Evolutionary conservation across 495 filamentous ascomycete species (phyloP).

Genomic region (Jackrogersella multiformis): DNA sequence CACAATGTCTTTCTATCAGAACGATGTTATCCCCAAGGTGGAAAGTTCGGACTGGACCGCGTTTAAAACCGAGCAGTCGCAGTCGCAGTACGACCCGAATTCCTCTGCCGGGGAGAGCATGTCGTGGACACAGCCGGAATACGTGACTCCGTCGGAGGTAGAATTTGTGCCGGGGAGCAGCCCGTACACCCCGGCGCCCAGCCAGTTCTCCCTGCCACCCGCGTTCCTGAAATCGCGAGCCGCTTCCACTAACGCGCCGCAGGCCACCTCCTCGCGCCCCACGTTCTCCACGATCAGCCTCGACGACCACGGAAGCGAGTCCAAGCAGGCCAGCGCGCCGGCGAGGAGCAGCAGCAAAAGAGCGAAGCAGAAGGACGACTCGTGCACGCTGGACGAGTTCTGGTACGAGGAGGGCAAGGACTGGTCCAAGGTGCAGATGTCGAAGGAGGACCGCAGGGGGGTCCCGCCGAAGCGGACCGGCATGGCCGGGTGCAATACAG

Average conservation of each 20-base stretch:
- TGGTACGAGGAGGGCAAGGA: constrained; percentile 10
- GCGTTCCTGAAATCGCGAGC: not conserved
- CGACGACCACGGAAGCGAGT: not conserved
- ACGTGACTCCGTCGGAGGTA: not conserved
- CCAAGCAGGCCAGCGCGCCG: not conserved
- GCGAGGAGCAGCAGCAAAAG: not conserved
- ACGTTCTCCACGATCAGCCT: not conserved
- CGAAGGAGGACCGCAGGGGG: not conserved
- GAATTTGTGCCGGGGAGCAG: not conserved
- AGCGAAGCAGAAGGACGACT: not conserved
- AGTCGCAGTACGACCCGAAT: not conserved
- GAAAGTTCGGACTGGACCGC: not conserved
- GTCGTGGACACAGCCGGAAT: not conserved
- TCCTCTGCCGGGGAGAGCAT: not conserved
- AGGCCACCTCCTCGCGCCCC: too few species aligned
- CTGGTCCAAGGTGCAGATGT: constrained; percentile 15
- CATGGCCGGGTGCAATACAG: constrained; percentile 4
- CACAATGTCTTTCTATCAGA: not conserved
- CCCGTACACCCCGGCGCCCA: not conserved
- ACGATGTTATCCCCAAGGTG: not conserved
- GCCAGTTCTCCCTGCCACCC: not conserved
- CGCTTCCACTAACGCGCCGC: constrained; percentile 2
- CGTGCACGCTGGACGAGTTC: constrained; percentile 16
- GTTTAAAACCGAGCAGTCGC: not conserved
- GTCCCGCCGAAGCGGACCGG: not conserved